Conservation (phyloP, 306 rosid genomes). For the Senna siamea region DNA sequence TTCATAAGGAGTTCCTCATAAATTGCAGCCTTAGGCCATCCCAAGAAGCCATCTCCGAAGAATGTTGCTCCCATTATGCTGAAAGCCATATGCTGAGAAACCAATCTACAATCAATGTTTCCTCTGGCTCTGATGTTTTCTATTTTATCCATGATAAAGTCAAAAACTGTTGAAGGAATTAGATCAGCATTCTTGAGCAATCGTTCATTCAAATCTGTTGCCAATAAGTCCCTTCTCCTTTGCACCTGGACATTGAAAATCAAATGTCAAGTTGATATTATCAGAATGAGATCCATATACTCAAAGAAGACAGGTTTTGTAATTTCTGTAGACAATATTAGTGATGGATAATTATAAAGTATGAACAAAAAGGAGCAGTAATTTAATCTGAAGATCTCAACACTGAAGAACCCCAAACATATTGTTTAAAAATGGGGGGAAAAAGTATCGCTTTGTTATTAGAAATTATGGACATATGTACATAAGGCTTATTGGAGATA, state of each 20-base stretch:
- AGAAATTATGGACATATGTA: no score
- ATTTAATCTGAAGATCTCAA: constrained; percentile 8
- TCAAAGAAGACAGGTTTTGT: constrained; percentile 11
- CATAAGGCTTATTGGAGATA: neutral
- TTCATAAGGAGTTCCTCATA: constrained; percentile 84
- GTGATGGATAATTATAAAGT: no score
- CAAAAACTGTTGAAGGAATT: constrained; percentile 52
- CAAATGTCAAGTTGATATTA: constrained; percentile 3
- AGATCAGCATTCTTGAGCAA: constrained; percentile 50
- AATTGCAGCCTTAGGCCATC: constrained; percentile 69
- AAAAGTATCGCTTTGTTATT: no score
- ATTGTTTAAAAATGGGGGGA: no score
- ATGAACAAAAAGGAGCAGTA: neutral
- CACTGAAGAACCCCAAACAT: constrained; percentile 3
- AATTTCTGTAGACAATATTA: constrained; percentile 23
- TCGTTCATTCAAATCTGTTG: constrained; percentile 54
- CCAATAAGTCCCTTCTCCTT: constrained; percentile 61
- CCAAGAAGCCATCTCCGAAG: constrained; percentile 77
- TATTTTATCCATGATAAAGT: constrained; percentile 58
- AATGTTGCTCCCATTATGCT: constrained; percentile 69
- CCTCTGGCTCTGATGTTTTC: constrained; percentile 44
- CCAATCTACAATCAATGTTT: constrained; percentile 54
- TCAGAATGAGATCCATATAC: constrained; percentile 26
- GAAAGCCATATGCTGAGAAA: constrained; percentile 87
- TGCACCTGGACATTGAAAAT: constrained; percentile 57